A percentile compares a stretch with the other conserved stretches of the same genome.
These are phyloP conservation scores for Chaetoscypha palmicola DNA, from an alignment of 2,329 filamentous ascomycete genomes.

Conservation along the genomic window DNA sequence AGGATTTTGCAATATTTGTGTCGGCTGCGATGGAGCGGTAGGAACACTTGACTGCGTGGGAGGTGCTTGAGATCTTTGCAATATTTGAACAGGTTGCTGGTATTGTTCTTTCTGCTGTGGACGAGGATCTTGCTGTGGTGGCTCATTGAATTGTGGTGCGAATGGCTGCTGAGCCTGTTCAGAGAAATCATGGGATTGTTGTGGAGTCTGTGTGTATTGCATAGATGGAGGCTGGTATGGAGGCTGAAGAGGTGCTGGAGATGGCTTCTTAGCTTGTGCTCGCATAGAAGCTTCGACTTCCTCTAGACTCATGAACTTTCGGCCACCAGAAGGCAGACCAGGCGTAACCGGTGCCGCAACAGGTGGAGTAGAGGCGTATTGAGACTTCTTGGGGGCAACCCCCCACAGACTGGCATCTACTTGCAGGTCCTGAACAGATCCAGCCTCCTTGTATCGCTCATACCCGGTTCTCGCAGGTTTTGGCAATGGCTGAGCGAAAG, in stretches of 20 bases:
- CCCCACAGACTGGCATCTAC: slow-evolving; percentile 94
- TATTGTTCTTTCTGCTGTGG: slow-evolving; percentile 17
- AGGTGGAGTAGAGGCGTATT: slow-evolving; percentile 21
- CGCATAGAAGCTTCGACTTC: slow-evolving; percentile 95
- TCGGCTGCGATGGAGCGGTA: slow-evolving; percentile 48
- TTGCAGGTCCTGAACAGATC: slow-evolving; percentile 81
- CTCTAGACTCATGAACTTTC: slow-evolving; percentile 90
- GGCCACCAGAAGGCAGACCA: slow-evolving; percentile 35
- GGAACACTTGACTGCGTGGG: slow-evolving; percentile 31
- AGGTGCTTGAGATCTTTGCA: slow-evolving; percentile 25
- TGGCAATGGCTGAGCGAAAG: slow-evolving; percentile 36
- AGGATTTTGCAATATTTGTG: slow-evolving; percentile 74
- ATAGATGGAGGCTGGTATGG: slow-evolving; percentile 26
- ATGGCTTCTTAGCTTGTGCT: slow-evolving; percentile 51
- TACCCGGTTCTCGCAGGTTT: slow-evolving; percentile 75
- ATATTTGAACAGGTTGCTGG: slow-evolving; percentile 25
- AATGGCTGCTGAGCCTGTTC: slow-evolving; percentile 28
- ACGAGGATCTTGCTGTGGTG: slow-evolving; percentile 22
- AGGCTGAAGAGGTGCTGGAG: slow-evolving; percentile 6
- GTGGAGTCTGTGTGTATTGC: slow-evolving; percentile 19
- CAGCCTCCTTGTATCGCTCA: slow-evolving; percentile 80
- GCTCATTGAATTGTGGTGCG: slow-evolving; percentile 20
- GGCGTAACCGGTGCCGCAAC: slow-evolving; percentile 27
- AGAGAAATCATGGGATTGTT: slow-evolving; percentile 11
- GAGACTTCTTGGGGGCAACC: slow-evolving; percentile 55